Base-by-base conservation (phyloP, 2,329 filamentous ascomycete genomes). In the Rhytidhysteron rufulum region DNA sequence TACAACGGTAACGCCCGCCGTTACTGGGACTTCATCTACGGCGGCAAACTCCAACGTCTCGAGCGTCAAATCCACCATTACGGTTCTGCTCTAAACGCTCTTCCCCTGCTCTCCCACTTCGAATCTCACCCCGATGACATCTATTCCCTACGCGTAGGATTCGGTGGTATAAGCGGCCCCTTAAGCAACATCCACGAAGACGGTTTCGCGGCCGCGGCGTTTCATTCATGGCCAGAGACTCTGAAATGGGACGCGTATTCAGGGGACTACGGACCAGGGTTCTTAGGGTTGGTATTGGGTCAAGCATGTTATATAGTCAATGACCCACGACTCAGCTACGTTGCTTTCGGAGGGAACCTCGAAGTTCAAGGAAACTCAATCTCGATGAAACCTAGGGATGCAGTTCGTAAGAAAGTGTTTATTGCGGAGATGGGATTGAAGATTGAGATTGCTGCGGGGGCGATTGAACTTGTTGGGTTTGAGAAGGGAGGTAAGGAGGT, bases 1-100 rank as follows among this genome's bases (percentile, higher is more conserved):
- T 82, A 74, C 74, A 79, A 82, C 37, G 78, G 78, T 10, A 81
- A 80, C 45, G 76, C 78, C 0, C 68, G 79, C 2, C 60, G 78
- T 5, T 81, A 80, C 55, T 81, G 78, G 78, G 78, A 82, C 49
- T 78, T 77, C 38, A 57, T 74, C 59, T 77, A 64, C 53, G 72
- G 51, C 2, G 68, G 64, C 11, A 70, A 71, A 44, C 49, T 70
- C 9, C 44, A 53, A 20, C 60, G 68, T 6, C 66, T 68, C 15
- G 69, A 73, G 45, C 60, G 71, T 4, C 74, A 78, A 55, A 72
- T 80, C 42, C 78, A 82, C 49, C 79, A 82, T 57, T 82, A 82
- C 48, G 78, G 78, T 15, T 80, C 76, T 0, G 74, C 68, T 0
- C 71, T 82, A 5, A 82, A 81, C 53, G 69, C 77, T 0, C 67